A percentile compares a stretch with the other conserved stretches of the same genome.
Evolutionary conservation across 1,284 basidiomycete species (phyloP).

Genomic region (Takashimella koratensis): DNA sequence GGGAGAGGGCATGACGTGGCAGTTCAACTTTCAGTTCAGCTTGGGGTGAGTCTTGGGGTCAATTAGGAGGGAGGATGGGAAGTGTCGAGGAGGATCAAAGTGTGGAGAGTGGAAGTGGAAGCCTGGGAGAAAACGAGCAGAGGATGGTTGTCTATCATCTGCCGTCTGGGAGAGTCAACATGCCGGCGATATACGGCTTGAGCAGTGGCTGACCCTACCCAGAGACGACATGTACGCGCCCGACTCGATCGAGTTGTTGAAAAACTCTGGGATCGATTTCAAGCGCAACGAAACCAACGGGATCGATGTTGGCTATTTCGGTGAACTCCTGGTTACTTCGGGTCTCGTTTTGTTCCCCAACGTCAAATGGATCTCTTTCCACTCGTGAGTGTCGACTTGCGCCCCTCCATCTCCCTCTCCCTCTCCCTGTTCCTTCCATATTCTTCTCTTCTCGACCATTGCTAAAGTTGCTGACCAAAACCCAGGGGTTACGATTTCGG

Average conservation of each 20-base stretch:
- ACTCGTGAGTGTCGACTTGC: conserved; percentile 64
- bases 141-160: no score
- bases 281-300: conserved; percentile 88
- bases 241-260: conserved; percentile 89
- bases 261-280: conserved; percentile 95
- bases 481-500: conserved; percentile 99
- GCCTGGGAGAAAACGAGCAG: no score
- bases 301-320: conserved; percentile 91
- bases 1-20: conserved; percentile 92
- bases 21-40: conserved; percentile 98
- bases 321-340: conserved; percentile 93
- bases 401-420: neutral
- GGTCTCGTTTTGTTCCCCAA: conserved; percentile 87
- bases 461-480: no score
- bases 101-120: no score
- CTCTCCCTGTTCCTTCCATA: neutral
- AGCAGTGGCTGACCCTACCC: no score
- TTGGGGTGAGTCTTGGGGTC: conserved; percentile 59
- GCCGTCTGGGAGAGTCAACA: no score
- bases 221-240: conserved; percentile 98
- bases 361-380: conserved; percentile 96
- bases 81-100: no score
- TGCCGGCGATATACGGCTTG: no score
- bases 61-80: neutral
- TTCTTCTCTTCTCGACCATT: neutral